Evolutionary conservation across 768 basidiomycete species (phyloP), one percentile per base, ranked within the genome.

Genomic region (Tylopilus subfusipes): DNA sequence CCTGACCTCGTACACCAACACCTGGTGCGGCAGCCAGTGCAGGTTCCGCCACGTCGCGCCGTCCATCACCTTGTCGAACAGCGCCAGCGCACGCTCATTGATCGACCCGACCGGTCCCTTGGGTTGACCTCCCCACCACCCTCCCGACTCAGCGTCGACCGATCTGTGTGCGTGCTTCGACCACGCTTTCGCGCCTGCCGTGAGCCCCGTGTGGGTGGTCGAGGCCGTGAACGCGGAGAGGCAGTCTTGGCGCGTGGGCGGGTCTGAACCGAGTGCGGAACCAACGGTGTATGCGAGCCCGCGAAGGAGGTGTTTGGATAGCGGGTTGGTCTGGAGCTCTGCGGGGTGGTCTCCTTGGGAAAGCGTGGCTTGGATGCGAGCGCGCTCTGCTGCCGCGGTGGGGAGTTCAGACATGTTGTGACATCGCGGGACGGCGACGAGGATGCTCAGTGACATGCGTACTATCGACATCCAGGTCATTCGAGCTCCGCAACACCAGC

Each of bases 81-180:
- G 55, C 30, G 46, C 59, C 33, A 82, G 61, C 4, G 83, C 78
- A 5, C 72, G 74, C 42, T 77, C 79, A 59, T 86, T 86, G 57
- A 86, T 78, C 3, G 57, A 60, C 0, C 72, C 61, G 22, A 82
- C 78, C 0, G 84, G 75, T 5, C 84, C 85, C 31, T 75, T 76
- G 5, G 84, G 76, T 12, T 62, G 66, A 1, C 61, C 70, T 1
- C 83, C 82, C 83, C 84, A 85, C 82, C 82, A 84, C 5, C 84
- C 30, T 48, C 14, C 44, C 2, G 42, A 19, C 6, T 43, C 30
- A 4, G 21, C 40, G 33, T 58, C 56, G 2, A 60, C 25, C 24
- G 83, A 85, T 24, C 85, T 73, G 56, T 83, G 83, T 1, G 77
- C 76, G 57, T 86, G 85, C 57, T 86, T 86, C 3, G 82, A 76